Conservation (phyloP, 2,329 filamentous ascomycete genomes). For the Fusarium bactridioides region DNA sequence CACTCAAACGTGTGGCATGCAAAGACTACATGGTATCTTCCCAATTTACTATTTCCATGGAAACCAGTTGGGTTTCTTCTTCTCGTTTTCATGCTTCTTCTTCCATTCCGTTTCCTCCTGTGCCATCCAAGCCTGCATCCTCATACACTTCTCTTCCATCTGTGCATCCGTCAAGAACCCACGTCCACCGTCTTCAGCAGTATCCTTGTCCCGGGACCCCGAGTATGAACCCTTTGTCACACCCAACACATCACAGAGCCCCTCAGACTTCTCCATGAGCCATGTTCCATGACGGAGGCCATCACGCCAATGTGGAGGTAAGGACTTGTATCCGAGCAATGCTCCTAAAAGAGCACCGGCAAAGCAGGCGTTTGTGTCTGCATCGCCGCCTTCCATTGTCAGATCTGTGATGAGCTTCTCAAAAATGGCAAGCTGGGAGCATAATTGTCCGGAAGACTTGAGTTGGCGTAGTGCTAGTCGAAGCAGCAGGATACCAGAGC, state of each 20-base stretch:
- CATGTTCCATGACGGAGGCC: conserved; percentile 56
- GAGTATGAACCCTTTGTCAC: conserved; percentile 46
- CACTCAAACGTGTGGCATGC: neutral
- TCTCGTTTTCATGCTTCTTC: conserved; percentile 34
- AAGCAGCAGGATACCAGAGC: conserved; percentile 55
- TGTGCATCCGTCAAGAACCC: conserved; percentile 49
- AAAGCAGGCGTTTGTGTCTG: conserved; percentile 63
- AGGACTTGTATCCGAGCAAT: conserved; percentile 54
- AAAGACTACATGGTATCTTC: neutral
- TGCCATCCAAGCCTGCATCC: conserved; percentile 45
- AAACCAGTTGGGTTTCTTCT: conserved; percentile 36
- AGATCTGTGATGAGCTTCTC: conserved; percentile 58
- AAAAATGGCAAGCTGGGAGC: conserved; percentile 46
- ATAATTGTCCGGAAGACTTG: conserved; percentile 20
- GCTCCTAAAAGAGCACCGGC: conserved; percentile 59
- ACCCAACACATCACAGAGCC: conserved; percentile 50
- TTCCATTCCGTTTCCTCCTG: conserved; percentile 41
- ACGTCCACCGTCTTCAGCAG: conserved; percentile 52
- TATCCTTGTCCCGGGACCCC: conserved; percentile 50
- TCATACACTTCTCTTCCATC: conserved; percentile 47
- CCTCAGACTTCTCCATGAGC: conserved; percentile 54
- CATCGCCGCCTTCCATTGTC: conserved; percentile 61
- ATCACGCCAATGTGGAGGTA: conserved; percentile 59
- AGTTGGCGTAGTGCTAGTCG: conserved; percentile 52
- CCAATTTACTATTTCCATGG: conserved; percentile 18